A percentile compares a stretch with the other conserved stretches of the same genome.
Evolutionary conservation across 75 land plant genomes (phyloP).

Genomic region (Sequoiadendron giganteum): DNA sequence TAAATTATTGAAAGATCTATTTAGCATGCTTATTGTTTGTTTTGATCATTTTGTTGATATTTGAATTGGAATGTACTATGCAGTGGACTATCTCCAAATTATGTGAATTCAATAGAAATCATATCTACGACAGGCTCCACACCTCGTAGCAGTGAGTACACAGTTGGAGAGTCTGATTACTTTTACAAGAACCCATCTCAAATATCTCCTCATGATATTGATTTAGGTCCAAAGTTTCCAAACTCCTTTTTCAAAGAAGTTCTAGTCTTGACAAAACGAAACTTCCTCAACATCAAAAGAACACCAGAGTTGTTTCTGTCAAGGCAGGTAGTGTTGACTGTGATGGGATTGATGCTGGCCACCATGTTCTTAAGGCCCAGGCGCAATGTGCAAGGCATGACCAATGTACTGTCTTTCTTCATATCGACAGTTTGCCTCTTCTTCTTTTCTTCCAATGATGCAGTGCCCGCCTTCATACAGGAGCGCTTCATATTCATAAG

Average conservation of each 20-base stretch:
- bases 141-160: slow-evolving; percentile 43
- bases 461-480: slow-evolving; percentile 79
- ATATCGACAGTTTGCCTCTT: slow-evolving; percentile 64
- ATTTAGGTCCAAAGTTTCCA: slow-evolving; percentile 42
- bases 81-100: slow-evolving; percentile 13
- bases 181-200: background rate
- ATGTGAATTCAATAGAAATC: slow-evolving; percentile 22
- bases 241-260: slow-evolving; percentile 53
- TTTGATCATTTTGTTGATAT: background rate
- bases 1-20: no score
- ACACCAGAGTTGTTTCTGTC: slow-evolving; percentile 82
- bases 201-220: background rate
- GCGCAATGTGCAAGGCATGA: slow-evolving; percentile 42
- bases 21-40: no score
- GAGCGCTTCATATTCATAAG: slow-evolving; percentile 77
- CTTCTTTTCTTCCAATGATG: slow-evolving; percentile 76
- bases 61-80: background rate
- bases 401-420: slow-evolving; percentile 63
- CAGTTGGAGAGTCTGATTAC: slow-evolving; percentile 42
- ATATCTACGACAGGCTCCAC: slow-evolving; percentile 32
- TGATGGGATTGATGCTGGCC: slow-evolving; percentile 67
- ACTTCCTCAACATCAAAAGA: slow-evolving; percentile 60
- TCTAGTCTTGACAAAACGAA: slow-evolving; percentile 47
- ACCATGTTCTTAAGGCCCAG: slow-evolving; percentile 59
- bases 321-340: slow-evolving; percentile 49